A percentile compares a stretch with the other conserved stretches of the same genome.
phyloP scores from a whole-genome alignment of 208 protist genomes.

The Vickermania ingenoplastis region DNA sequence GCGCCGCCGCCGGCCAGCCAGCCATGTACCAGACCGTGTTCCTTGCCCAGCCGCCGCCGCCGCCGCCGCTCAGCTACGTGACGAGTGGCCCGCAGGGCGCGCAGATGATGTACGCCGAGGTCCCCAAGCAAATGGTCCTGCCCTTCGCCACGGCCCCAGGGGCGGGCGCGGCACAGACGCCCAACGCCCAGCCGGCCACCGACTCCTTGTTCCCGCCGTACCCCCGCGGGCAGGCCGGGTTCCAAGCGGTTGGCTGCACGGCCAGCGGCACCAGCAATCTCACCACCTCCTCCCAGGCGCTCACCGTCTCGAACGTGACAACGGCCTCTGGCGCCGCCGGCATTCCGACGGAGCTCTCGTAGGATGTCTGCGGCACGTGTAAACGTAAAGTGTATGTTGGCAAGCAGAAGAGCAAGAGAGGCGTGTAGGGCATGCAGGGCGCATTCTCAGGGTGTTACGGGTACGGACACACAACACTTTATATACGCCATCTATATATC shows the following conservation, averaged over 20 bases:
- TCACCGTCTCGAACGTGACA: background rate
- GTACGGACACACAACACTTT: too few species aligned
- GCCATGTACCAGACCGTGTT: constrained; percentile 12
- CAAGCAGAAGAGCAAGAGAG: too few species aligned
- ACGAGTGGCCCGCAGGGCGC: background rate
- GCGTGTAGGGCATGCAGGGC: too few species aligned
- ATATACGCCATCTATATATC: too few species aligned
- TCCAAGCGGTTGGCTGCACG: background rate
- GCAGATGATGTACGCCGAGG: background rate
- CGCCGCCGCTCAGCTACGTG: background rate
- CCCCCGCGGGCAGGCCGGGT: background rate
- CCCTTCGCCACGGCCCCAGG: background rate
- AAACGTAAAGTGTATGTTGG: too few species aligned
- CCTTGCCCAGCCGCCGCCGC: constrained; percentile 4
- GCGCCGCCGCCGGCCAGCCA: constrained; percentile 3
- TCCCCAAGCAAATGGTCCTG: background rate
- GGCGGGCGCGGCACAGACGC: background rate
- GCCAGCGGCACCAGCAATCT: background rate
- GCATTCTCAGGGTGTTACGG: too few species aligned
- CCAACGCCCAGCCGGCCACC: too few species aligned
- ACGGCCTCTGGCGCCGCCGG: background rate
- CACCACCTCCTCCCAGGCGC: background rate
- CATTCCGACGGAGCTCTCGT: background rate
- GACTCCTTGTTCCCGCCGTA: background rate
- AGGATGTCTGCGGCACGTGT: too few species aligned